phyloP scores from a whole-genome alignment of 164 flowering plant genomes.

The Pachysandra terminalis region DNA sequence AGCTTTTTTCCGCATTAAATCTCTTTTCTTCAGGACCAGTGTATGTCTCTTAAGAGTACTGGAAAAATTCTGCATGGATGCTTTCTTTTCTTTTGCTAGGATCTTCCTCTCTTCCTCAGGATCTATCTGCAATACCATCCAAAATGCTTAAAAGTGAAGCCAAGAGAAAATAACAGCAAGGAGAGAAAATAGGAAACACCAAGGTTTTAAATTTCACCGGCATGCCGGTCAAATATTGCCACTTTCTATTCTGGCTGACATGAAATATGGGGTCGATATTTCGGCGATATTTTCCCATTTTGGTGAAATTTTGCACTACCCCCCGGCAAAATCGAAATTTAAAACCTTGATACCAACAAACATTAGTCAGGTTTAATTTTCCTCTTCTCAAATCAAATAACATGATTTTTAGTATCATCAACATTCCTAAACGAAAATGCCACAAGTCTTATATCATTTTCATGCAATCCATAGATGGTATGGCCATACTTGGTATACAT shows the following conservation, averaged over 20 bases:
- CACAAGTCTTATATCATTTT: not conserved
- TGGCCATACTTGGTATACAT: no score
- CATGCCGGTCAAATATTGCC: no score
- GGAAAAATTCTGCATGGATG: slow-evolving; percentile 60
- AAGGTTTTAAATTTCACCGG: no score
- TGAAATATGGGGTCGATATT: no score
- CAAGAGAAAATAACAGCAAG: not conserved
- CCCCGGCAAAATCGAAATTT: no score
- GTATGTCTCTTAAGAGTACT: slow-evolving; percentile 78
- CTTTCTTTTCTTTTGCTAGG: slow-evolving; percentile 75
- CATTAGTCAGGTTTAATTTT: not conserved
- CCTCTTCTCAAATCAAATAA: not conserved
- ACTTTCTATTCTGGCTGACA: no score
- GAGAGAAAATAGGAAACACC: not conserved
- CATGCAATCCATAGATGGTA: not conserved
- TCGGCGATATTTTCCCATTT: no score
- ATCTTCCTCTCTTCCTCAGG: slow-evolving; percentile 89
- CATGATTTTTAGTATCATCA: not conserved
- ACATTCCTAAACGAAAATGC: not conserved
- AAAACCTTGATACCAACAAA: no score
- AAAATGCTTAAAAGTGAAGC: not conserved
- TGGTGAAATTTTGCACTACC: no score
- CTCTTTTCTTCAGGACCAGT: slow-evolving; percentile 83
- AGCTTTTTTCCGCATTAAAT: slow-evolving; percentile 76
- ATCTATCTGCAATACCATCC: slow-evolving; percentile 46